Conservation (phyloP, 306 rosid species). For the Pyrus pyrifolia region DNA sequence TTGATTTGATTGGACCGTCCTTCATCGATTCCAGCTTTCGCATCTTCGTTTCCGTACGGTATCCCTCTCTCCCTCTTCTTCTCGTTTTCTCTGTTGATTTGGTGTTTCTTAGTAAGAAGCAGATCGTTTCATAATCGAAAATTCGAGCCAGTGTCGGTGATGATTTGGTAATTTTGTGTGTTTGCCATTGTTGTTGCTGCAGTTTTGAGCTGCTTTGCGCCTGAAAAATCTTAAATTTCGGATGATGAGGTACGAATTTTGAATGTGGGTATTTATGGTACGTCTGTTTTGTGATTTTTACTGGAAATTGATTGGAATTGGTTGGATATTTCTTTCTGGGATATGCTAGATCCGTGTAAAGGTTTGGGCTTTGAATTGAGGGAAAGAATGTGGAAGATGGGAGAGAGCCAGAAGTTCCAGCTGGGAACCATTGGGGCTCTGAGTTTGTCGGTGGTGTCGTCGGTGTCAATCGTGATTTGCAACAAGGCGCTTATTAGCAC, state of each 20-base stretch:
- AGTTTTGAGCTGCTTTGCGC: slow-evolving; percentile 11
- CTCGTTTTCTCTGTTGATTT: not conserved
- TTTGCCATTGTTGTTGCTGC: not conserved
- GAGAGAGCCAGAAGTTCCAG: slow-evolving; percentile 59
- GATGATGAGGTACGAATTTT: slow-evolving; percentile 23
- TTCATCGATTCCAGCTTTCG: not conserved
- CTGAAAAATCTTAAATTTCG: not conserved
- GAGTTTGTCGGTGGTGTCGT: slow-evolving; percentile 74
- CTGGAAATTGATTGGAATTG: not conserved
- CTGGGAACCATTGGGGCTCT: slow-evolving; percentile 75
- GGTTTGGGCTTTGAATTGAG: not conserved
- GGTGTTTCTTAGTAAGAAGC: not conserved
- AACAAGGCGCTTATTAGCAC: slow-evolving; percentile 72
- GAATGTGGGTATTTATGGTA: not conserved
- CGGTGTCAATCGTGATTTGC: slow-evolving; percentile 80
- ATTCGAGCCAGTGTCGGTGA: not conserved
- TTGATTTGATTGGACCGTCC: not conserved
- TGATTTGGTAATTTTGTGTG: not conserved
- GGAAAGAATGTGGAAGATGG: slow-evolving; percentile 34
- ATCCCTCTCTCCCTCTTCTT: not conserved
- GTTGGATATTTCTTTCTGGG: not conserved
- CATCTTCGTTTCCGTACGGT: not conserved
- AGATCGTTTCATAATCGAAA: slow-evolving; percentile 21
- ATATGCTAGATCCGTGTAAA: slow-evolving; percentile 19
- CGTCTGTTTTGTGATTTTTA: not conserved